These are phyloP conservation scores for Brassica juncea DNA, from an alignment of 345 rosid species.

Conservation along the genomic window DNA sequence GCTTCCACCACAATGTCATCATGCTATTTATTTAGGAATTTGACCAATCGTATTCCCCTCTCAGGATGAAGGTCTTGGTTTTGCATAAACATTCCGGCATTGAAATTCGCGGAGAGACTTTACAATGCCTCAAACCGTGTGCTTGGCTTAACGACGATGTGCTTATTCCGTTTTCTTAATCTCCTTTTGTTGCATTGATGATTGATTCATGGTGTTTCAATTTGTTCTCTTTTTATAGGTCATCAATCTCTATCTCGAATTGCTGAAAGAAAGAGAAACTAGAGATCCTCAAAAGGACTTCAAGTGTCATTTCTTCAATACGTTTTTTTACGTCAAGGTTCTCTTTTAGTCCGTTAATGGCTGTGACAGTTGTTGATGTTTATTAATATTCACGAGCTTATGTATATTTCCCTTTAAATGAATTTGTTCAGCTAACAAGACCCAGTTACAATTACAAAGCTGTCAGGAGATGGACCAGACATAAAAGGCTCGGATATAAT, in stretches of 20 bases:
- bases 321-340: conserved; percentile 93
- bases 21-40: neutral
- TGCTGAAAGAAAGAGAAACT: conserved; percentile 87
- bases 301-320: conserved; percentile 88
- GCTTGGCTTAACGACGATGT: conserved; percentile 95
- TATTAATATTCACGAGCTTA: neutral
- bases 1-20: neutral
- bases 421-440: conserved; percentile 52
- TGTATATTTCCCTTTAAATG: neutral
- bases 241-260: conserved; percentile 74
- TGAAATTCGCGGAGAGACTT: conserved; percentile 61
- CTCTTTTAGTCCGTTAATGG: neutral
- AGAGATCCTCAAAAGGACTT: conserved; percentile 74
- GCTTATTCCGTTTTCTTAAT: neutral
- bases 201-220: neutral
- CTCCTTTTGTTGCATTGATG: neutral
- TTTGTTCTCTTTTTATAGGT: conserved; percentile 52
- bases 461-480: conserved; percentile 87
- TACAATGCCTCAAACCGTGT: conserved; percentile 66
- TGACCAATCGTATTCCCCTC: conserved; percentile 12
- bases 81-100: conserved; percentile 57
- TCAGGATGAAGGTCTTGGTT: conserved; percentile 60
- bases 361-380: neutral
- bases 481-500: conserved; percentile 71
- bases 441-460: conserved; percentile 60